Conservation (phyloP, 2,329 filamentous ascomycete species). For the Harringtonia lauricola region DNA sequence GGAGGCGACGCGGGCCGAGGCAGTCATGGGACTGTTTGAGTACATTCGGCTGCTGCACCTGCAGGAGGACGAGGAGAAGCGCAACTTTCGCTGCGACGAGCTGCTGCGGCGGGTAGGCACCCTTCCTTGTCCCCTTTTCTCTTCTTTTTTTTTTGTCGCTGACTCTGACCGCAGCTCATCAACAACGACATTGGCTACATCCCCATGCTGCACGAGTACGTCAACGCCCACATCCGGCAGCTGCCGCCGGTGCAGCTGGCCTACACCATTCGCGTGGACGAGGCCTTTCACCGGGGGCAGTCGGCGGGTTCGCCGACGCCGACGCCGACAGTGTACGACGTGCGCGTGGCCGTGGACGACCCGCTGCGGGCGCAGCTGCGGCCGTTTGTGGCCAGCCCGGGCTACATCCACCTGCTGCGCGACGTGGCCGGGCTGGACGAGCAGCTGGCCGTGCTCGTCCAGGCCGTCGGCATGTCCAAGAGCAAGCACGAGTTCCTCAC, state of each 20-base stretch:
- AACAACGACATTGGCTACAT: conserved; percentile 70
- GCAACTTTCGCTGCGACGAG: conserved; percentile 84
- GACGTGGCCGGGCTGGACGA: conserved; percentile 73
- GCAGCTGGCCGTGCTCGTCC: conserved; percentile 70
- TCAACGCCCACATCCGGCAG: conserved; percentile 66
- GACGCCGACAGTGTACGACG: conserved; percentile 76
- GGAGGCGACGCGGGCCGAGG: conserved; percentile 78
- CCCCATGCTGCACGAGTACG: conserved; percentile 71
- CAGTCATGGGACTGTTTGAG: conserved; percentile 88
- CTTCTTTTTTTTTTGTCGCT: neutral
- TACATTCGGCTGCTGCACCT: conserved; percentile 79
- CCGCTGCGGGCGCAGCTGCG: conserved; percentile 60
- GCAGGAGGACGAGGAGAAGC: conserved; percentile 90
- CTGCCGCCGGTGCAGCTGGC: conserved; percentile 72
- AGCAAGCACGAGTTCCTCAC: conserved; percentile 84
- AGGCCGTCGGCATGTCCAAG: conserved; percentile 74
- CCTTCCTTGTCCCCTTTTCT: neutral
- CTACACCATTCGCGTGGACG: conserved; percentile 91
- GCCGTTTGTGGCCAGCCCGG: conserved; percentile 55
- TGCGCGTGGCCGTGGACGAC: conserved; percentile 76
- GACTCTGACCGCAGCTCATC: conserved; percentile 46
- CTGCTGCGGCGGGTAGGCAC: conserved; percentile 59
- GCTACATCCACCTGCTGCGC: conserved; percentile 61
- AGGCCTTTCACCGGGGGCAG: conserved; percentile 55
- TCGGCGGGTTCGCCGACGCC: conserved; percentile 40